Evolutionary conservation across 1,284 basidiomycete species (phyloP).

Genomic region (Apiotrichum mycotoxinovorans): DNA sequence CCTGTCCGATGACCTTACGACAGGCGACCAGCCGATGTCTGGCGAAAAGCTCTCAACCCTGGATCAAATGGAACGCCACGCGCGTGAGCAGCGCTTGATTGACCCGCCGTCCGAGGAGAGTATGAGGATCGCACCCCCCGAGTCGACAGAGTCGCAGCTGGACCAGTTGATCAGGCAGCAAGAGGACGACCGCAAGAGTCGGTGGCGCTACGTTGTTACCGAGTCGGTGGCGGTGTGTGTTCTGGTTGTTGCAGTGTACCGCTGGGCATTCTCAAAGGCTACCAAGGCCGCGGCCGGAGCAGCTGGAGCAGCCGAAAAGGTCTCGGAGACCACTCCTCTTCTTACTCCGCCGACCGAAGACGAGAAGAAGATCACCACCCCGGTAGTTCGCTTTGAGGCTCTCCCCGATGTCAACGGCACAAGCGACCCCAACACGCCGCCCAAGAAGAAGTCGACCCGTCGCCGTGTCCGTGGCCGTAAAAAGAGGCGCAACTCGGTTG

Average conservation of each 20-base stretch:
- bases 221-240: constrained; percentile 18
- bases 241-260: constrained; percentile 21
- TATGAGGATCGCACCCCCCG: background rate
- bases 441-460: constrained; percentile 31
- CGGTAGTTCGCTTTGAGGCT: constrained; percentile 17
- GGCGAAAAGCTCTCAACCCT: background rate
- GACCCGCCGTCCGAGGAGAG: constrained; percentile 33
- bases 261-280: constrained; percentile 18
- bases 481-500: constrained; percentile 30
- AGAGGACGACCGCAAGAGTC: constrained; percentile 1
- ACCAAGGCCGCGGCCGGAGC: constrained; percentile 16
- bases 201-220: constrained; percentile 21
- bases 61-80: constrained; percentile 24
- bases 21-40: constrained; percentile 26
- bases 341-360: background rate
- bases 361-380: constrained; percentile 7
- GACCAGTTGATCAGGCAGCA: background rate
- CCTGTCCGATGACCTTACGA: constrained; percentile 35
- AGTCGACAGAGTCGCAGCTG: constrained; percentile 5
- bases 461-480: constrained; percentile 36
- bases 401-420: constrained; percentile 7
- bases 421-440: constrained; percentile 6
- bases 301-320: constrained; percentile 11
- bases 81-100: constrained; percentile 24
- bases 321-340: background rate